Percentiles rank a stretch among this genome's conserved stretches.
Evolutionary conservation across 495 filamentous ascomycete genomes (phyloP).

Genomic region (Viridothelium virens): DNA sequence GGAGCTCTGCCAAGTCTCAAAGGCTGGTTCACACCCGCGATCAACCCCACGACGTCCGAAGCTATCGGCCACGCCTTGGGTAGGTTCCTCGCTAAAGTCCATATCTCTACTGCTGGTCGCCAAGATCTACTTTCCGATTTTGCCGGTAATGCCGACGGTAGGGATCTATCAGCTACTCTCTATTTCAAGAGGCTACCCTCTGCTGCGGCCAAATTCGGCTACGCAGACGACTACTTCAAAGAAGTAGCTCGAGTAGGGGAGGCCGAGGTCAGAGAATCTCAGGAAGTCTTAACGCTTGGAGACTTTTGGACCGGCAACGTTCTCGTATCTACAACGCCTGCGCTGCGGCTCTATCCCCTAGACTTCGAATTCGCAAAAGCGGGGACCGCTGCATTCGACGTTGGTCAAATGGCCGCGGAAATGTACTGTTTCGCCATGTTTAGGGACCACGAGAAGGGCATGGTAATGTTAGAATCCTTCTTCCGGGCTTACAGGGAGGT

Average conservation of each 20-base stretch:
- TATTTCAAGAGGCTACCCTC: constrained; percentile 11
- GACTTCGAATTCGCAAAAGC: constrained; percentile 15
- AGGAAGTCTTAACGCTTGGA: constrained; percentile 14
- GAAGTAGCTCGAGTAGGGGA: constrained; percentile 14
- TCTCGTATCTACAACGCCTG: background rate
- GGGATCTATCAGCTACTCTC: background rate
- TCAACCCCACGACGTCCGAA: background rate
- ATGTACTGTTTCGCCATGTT: constrained; percentile 14
- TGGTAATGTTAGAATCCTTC: background rate
- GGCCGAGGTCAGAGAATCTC: constrained; percentile 8
- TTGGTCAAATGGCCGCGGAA: constrained; percentile 16
- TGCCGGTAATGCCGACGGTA: constrained; percentile 5
- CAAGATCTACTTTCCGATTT: background rate
- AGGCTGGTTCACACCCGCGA: constrained; percentile 3
- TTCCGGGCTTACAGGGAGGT: constrained; percentile 5
- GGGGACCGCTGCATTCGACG: constrained; percentile 12
- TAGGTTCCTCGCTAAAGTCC: constrained; percentile 14
- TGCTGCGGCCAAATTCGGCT: constrained; percentile 12
- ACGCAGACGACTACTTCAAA: constrained; percentile 9
- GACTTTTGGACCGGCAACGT: constrained; percentile 18
- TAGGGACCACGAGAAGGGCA: constrained; percentile 7
- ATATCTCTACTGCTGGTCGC: constrained; percentile 1
- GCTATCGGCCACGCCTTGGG: constrained; percentile 9
- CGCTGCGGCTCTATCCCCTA: background rate
- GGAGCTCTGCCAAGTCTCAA: constrained; percentile 10